Percentiles rank a stretch among this genome's conserved stretches.
Conservation (phyloP, 1,284 basidiomycete genomes). For the Irpex sp. region DNA sequence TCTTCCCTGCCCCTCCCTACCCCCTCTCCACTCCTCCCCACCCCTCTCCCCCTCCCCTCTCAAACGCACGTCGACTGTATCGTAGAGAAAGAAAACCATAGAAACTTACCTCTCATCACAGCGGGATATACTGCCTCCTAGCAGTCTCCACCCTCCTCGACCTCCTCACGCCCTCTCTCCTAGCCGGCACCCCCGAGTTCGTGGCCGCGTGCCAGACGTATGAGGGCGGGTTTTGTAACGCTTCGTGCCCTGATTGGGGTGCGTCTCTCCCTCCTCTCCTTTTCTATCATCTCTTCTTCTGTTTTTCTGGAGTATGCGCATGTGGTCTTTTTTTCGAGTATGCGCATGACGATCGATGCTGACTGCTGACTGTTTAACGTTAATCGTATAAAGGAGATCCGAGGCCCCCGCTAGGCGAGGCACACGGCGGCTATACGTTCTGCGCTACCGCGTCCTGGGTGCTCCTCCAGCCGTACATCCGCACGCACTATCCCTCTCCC, state of each 20-base stretch:
- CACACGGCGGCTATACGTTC: slow-evolving; percentile 97
- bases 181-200: slow-evolving; percentile 62
- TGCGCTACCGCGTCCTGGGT: slow-evolving; percentile 88
- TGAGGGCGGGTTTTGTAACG: slow-evolving; percentile 92
- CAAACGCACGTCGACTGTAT: too few relatives aligned
- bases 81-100: too few relatives aligned
- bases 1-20: too few relatives aligned
- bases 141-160: slow-evolving; percentile 72
- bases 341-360: too few relatives aligned
- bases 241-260: slow-evolving; percentile 64
- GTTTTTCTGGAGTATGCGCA: too few relatives aligned
- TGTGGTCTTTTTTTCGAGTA: too few relatives aligned
- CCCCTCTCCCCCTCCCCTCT: too few relatives aligned
- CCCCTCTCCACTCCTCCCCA: too few relatives aligned
- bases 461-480: slow-evolving; percentile 60
- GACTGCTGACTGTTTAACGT: not conserved
- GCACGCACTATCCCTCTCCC: slow-evolving; percentile 19
- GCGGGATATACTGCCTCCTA: slow-evolving; percentile 77
- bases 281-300: too few relatives aligned
- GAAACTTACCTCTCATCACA: too few relatives aligned
- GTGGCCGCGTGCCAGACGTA: slow-evolving; percentile 91
- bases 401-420: slow-evolving; percentile 80
- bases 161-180: slow-evolving; percentile 84
- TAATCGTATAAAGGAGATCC: slow-evolving; percentile 36
- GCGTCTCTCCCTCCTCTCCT: too few relatives aligned